Evolutionary conservation across 306 rosid species (phyloP).

Genomic region (Castanea mollissima): DNA sequence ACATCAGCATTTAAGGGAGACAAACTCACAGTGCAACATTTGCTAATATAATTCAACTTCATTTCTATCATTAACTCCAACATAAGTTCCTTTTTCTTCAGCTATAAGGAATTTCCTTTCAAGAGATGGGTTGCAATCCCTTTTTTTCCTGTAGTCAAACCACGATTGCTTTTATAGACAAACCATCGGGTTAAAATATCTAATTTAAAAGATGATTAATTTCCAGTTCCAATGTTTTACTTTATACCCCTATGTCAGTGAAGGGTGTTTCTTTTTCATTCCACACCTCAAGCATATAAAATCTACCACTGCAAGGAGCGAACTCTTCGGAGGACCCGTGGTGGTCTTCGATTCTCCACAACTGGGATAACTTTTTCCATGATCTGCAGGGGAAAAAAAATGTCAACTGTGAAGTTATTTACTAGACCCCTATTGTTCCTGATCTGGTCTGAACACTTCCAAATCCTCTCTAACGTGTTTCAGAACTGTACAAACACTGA

Average conservation of each 20-base stretch:
- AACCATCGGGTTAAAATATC: constrained; percentile 14
- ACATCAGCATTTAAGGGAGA: constrained; percentile 28
- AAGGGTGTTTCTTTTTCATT: constrained; percentile 8
- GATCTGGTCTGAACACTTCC: not conserved
- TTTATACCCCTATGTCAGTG: constrained; percentile 6
- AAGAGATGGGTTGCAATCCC: constrained; percentile 27
- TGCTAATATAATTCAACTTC: constrained; percentile 30
- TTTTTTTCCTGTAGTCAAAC: constrained; percentile 13
- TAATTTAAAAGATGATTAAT: constrained; percentile 12
- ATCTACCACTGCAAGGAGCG: constrained; percentile 70
- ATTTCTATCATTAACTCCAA: constrained; percentile 26
- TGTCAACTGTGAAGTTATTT: constrained; percentile 8
- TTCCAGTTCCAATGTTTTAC: constrained; percentile 6
- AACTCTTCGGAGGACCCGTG: constrained; percentile 61
- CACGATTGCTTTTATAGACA: constrained; percentile 12
- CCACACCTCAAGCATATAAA: constrained; percentile 26
- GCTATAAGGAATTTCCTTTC: constrained; percentile 30
- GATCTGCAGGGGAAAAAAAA: constrained; percentile 51
- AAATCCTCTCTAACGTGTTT: not conserved
- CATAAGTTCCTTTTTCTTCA: constrained; percentile 20
- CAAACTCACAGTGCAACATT: constrained; percentile 26
- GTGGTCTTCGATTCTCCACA: constrained; percentile 67
- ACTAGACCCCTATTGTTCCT: constrained; percentile 1
- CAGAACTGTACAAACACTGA: not conserved
- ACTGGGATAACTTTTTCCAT: constrained; percentile 77